Evolutionary conservation across 176 grass and related monocot species (phyloP), one percentile per base, ranked within the genome.

Genomic region (Pontederia crassipes): DNA sequence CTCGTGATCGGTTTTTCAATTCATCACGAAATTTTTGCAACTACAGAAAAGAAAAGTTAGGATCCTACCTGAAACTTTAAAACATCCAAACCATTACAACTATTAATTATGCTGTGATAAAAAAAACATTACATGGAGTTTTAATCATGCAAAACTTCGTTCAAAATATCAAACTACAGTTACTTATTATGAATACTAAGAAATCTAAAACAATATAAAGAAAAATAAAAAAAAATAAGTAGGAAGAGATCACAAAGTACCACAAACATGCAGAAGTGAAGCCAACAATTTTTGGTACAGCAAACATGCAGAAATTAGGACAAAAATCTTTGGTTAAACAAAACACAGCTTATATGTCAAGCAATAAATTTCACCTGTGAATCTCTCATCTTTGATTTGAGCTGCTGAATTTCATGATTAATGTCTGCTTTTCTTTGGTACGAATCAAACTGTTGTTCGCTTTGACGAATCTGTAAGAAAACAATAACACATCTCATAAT

Each of bases 1-100:
- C 93, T 8, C 79, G 79, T 40, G 93, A 91, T 51, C 87, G 76
- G 61, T 98, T 98, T 74, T 77, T 98, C 52, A 98, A 79, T 70
- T 98, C 93, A 40, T 98, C 93, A 49, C 87, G 78, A 84, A 92
- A 89, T 85, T 98, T 98, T 98, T 98, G 79, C 64, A 98, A 74
- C 87, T 98, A 73, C 46, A 78, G 57, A 49, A 11, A 65, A 12
- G 11, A 28, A 50, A 24, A n/a, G 48, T 49, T 13, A 65, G 28
- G 32, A 40, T 40, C 32, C 32, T 40, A 40, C 32, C 32, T 1
- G 32, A 40, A 40, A 40, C 6, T 7, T 40, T 40, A 7, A 40
- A 40, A 4, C 32, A 40, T 40, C 6, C 32, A 40, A 40, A 40
- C 32, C 6, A 3, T 40, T 40, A 40, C 32, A 3, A 40, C 32